Conservation (phyloP, 371 early-diverging fungal species). For the Agmasoma carcini region DNA sequence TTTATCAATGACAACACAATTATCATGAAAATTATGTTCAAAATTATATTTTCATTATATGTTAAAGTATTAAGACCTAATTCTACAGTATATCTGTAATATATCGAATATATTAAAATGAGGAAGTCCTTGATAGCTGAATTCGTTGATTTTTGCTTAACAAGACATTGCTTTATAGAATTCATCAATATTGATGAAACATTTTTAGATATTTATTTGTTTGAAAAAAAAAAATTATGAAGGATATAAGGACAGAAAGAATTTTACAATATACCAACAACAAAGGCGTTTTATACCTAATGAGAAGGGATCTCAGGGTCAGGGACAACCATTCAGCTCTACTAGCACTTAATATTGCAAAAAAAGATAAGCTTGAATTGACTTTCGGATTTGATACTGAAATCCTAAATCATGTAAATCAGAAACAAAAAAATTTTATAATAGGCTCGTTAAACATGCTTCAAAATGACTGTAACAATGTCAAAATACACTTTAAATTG, state of each 20-base stretch:
- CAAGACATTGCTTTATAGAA: no score
- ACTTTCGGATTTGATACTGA: neutral
- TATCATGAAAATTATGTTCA: neutral
- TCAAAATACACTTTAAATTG: conserved; percentile 12
- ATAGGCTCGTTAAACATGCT: conserved; percentile 5
- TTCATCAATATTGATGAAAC: no score
- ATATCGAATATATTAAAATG: conserved; percentile 2
- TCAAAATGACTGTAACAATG: neutral
- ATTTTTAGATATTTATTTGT: no score
- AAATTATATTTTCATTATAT: neutral
- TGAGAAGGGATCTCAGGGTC: conserved; percentile 23
- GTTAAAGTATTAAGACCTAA: neutral
- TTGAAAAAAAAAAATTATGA: no score
- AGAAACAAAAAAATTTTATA: conserved; percentile 10
- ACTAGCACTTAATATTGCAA: conserved; percentile 1
- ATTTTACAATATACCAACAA: neutral
- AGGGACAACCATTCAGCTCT: conserved; percentile 12
- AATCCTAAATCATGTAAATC: conserved; percentile 8
- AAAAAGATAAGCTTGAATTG: neutral
- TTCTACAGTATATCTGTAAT: conserved; percentile 5
- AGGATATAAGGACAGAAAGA: neutral
- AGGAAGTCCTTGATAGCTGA: conserved; percentile 7
- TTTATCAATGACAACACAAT: conserved; percentile 1
- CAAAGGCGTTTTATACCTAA: conserved; percentile 15
- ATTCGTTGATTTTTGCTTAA: neutral